Evolutionary conservation across 1,139 yeast species (phyloP), one percentile per base, ranked within the genome.

Genomic region (Kluyveromyces sp.): DNA sequence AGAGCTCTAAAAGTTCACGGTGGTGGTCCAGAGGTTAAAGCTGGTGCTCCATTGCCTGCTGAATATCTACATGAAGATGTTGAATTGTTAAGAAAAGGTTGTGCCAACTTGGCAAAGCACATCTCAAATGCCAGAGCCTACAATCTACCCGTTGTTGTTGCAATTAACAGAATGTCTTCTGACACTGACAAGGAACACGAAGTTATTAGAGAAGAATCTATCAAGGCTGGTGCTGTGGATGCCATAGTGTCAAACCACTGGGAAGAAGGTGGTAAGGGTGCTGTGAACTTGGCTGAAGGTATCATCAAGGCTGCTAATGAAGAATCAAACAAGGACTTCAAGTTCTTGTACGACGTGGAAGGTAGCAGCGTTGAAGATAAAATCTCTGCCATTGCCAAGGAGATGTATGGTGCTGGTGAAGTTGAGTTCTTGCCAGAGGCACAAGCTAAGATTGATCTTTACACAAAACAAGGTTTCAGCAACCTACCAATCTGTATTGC

Each of bases 201-300:
- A 53, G 80, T 85, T 42, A 89, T 92, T 60, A 84, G 79, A 59
- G 83, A 84, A 65, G 94, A 83, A 58, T 81, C 97, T 10, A 64
- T 89, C 58, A 80, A 79, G 66, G 96, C 96, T n/a, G 98, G 98
- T 61, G 98, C 98, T 38, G 71, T 72, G 50, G 97, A 87, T 63
- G 97, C 97, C 31, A 84, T 92, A 60, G 90, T 87, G 37, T 84
- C 96, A 38, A 87, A 87, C 75, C 98, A 92, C 70, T 92, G 97
- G 97, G 97, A 86, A 69, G 87, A 87, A 71, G 98, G 98, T 72
- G 98, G 98, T 58, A 72, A 73, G 55, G 98, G 98, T 61, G 97
- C 98, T 7, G 77, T 87, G 54, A 83, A 77, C 48, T 78, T 92
- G 55, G 97, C 97, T 47, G 63, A 83, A 52, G 96, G 95, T 51